Conservation (phyloP, 352 stramenopile species). For the Phytophthora fragariaefolia region DNA sequence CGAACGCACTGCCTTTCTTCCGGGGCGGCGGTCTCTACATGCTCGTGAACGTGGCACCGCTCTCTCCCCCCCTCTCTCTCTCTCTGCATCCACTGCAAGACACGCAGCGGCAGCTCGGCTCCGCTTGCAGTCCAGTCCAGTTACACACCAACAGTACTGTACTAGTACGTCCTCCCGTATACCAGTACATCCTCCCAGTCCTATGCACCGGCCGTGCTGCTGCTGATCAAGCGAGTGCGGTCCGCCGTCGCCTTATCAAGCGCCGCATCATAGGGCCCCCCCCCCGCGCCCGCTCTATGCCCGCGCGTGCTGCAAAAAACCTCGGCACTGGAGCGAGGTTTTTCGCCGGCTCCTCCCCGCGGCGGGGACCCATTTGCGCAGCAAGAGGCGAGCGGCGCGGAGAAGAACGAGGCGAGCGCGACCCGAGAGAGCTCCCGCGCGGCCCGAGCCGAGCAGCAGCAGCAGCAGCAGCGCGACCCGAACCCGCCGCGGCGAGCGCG, state of each 20-base stretch:
- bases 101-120: too few species aligned
- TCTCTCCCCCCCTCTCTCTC: too few species aligned
- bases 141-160: too few species aligned
- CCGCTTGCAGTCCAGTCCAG: too few species aligned
- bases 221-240: conserved; percentile 6
- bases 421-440: conserved; percentile 1
- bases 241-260: conserved; percentile 20
- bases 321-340: conserved; percentile 31
- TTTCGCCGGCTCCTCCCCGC: conserved; percentile 35
- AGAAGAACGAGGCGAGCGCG: conserved; percentile 31
- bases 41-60: too few species aligned
- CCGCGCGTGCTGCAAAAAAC: conserved; percentile 18
- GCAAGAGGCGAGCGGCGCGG: conserved; percentile 23
- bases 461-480: conserved; percentile 17
- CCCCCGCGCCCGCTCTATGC: conserved; percentile 1
- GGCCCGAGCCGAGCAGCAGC: conserved; percentile 18
- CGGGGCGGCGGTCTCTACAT: neutral
- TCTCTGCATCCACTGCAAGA: too few species aligned
- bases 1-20: neutral
- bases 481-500: conserved; percentile 1
- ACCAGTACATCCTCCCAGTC: too few species aligned
- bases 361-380: conserved; percentile 34
- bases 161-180: too few species aligned
- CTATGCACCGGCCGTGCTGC: neutral
- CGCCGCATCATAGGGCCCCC: conserved; percentile 16